Evolutionary conservation across 805 yeast genomes (phyloP).

Genomic region (Ogataea neopini): DNA sequence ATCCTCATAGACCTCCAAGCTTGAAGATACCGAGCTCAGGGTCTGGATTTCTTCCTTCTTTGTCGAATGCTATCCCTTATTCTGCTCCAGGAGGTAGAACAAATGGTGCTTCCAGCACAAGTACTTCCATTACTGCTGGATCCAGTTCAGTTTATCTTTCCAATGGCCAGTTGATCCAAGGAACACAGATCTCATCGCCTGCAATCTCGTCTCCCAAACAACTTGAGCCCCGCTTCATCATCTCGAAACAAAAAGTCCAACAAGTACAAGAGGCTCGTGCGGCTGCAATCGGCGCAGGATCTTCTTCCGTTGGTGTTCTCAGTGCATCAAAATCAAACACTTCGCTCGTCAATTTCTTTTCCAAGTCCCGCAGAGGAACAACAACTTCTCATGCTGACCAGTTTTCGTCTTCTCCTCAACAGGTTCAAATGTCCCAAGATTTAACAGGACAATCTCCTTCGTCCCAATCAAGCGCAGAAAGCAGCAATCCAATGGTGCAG

Average conservation of each 20-base stretch:
- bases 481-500: slow-evolving; percentile 7
- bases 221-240: slow-evolving; percentile 84
- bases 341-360: slow-evolving; percentile 52
- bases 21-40: slow-evolving; percentile 12
- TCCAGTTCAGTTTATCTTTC: slow-evolving; percentile 38
- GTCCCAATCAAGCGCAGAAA: slow-evolving; percentile 33
- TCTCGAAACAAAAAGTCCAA: slow-evolving; percentile 73
- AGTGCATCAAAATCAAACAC: slow-evolving; percentile 41
- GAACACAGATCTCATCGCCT: slow-evolving; percentile 73
- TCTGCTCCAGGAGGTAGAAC: slow-evolving; percentile 66
- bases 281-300: slow-evolving; percentile 21
- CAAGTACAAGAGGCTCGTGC: slow-evolving; percentile 50
- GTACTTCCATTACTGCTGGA: slow-evolving; percentile 6
- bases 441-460: slow-evolving; percentile 31
- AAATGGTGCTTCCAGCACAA: slow-evolving; percentile 19
- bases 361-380: slow-evolving; percentile 44
- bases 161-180: slow-evolving; percentile 58
- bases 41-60: slow-evolving; percentile 38
- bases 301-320: slow-evolving; percentile 4
- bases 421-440: slow-evolving; percentile 31
- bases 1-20: slow-evolving; percentile 14
- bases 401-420: slow-evolving; percentile 36
- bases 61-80: slow-evolving; percentile 67
- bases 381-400: slow-evolving; percentile 29
- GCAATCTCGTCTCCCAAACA: slow-evolving; percentile 54